Conservation (phyloP, 106 monocot species). For the Agapanthus africanus region DNA sequence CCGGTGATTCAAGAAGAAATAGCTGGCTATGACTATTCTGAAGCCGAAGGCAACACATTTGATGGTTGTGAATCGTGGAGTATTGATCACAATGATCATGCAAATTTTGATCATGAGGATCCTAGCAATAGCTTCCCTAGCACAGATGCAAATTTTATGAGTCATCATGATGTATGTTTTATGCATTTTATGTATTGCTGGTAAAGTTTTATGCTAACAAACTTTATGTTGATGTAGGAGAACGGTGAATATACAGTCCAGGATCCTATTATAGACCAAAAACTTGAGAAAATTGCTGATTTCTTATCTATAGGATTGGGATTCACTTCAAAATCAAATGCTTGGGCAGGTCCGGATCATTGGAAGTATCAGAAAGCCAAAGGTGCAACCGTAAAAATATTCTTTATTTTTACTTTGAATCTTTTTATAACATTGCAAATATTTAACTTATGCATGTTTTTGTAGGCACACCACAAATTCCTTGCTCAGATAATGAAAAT, state of each 20-base stretch:
- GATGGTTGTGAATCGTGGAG: too few species aligned
- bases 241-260: conserved; percentile 21
- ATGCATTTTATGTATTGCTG: not conserved
- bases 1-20: too few species aligned
- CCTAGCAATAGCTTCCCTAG: too few species aligned
- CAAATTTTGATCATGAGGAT: too few species aligned
- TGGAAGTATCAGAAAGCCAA: conserved; percentile 88
- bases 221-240: conserved; percentile 37
- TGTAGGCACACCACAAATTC: conserved; percentile 43
- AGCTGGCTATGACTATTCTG: too few species aligned
- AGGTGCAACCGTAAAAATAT: conserved; percentile 31
- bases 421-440: not conserved
- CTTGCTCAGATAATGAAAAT: conserved; percentile 7
- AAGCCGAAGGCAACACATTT: too few species aligned
- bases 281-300: conserved; percentile 47
- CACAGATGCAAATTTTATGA: too few species aligned
- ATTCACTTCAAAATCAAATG: conserved; percentile 72
- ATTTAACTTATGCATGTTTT: not conserved
- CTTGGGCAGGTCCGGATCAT: conserved; percentile 96
- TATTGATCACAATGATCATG: too few species aligned
- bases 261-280: conserved; percentile 32
- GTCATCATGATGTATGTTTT: too few species aligned
- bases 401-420: not conserved
- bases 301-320: conserved; percentile 79
- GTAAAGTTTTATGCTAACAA: not conserved